Percentiles rank a stretch among this genome's conserved stretches.
phyloP scores from a whole-genome alignment of 179 eudicot genomes.

The Gypsophila paniculata region DNA sequence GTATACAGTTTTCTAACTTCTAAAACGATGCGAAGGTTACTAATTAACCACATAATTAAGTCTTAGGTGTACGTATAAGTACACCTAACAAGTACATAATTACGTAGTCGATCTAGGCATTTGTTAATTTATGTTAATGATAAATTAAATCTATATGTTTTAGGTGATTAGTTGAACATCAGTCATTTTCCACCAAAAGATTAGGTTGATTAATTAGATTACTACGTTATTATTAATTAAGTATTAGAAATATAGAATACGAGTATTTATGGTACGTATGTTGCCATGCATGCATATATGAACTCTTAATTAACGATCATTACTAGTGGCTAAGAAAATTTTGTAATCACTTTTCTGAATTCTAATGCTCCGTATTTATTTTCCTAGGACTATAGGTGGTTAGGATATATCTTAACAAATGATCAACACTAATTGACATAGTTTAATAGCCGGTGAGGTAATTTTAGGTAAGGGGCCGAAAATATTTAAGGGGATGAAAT shows the following conservation, averaged over 20 bases:
- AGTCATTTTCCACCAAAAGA: constrained; percentile 2
- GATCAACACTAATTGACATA: no score
- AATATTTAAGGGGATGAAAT: no score
- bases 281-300: neutral
- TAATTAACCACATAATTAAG: neutral
- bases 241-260: neutral
- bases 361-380: neutral
- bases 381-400: no score
- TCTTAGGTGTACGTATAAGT: neutral
- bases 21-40: neutral
- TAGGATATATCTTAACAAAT: no score
- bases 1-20: neutral
- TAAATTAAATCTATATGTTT: neutral
- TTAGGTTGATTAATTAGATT: neutral
- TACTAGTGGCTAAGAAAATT: constrained; percentile 3
- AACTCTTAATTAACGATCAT: neutral
- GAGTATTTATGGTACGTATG: neutral
- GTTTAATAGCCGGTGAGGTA: no score
- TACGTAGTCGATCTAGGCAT: neutral
- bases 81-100: neutral
- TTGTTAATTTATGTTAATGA: neutral
- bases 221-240: neutral
- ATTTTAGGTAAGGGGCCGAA: no score
- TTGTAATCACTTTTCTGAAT: neutral
- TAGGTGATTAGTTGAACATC: neutral